A percentile compares a stretch with the other conserved stretches of the same genome.
phyloP scores from a whole-genome alignment of 345 rosid genomes.

The Eucalyptus erythrocorys region DNA sequence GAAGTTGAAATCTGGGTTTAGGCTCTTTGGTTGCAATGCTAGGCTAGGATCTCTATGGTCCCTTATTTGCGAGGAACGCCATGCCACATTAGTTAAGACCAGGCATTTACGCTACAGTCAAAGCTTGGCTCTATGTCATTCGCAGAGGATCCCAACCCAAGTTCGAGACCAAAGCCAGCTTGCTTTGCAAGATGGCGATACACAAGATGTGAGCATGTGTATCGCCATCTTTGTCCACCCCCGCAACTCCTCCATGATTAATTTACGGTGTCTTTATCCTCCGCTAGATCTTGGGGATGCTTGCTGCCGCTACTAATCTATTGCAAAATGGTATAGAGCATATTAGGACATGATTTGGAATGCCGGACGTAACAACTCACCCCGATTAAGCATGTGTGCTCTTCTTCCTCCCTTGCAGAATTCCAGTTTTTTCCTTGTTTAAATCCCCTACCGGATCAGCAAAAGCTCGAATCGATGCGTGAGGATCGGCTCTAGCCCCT shows the following conservation, averaged over 20 bases:
- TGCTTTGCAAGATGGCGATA: not conserved
- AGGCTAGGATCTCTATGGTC: not conserved
- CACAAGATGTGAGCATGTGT: not conserved
- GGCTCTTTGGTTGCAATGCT: not conserved
- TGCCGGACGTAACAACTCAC: not conserved
- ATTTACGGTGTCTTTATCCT: not conserved
- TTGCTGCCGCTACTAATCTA: not conserved
- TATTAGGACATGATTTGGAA: not conserved
- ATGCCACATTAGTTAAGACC: not conserved
- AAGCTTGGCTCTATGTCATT: not conserved
- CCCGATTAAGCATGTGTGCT: not conserved
- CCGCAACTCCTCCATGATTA: not conserved
- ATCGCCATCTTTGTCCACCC: not conserved
- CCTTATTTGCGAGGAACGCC: not conserved
- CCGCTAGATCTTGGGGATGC: not conserved
- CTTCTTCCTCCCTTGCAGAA: not conserved
- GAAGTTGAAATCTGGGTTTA: not conserved
- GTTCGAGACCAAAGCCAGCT: not conserved
- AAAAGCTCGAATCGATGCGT: not conserved
- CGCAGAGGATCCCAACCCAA: not conserved
- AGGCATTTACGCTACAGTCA: not conserved
- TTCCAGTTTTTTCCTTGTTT: not conserved
- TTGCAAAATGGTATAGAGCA: not conserved
- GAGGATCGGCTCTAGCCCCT: not conserved
- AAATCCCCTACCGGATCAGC: not conserved